phyloP scores from a whole-genome alignment of 768 basidiomycete species.

The Phanerochaete carnosa region DNA sequence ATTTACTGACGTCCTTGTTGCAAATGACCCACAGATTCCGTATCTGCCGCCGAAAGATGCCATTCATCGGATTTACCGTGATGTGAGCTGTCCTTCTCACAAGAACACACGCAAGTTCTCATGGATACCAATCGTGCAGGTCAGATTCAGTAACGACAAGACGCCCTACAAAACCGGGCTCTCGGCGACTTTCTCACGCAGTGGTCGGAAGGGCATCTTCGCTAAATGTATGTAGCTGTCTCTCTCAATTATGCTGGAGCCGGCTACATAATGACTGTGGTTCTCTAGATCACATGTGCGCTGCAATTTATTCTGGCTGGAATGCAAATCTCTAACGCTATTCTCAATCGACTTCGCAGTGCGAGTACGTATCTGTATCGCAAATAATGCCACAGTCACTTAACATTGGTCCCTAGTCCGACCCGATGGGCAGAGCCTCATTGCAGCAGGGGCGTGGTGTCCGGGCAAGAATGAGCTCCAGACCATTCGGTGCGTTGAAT shows the following conservation, averaged over 20 bases:
- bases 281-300: slow-evolving; percentile 63
- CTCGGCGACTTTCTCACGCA: slow-evolving; percentile 82
- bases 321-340: background rate
- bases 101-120: background rate
- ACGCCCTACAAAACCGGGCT: slow-evolving; percentile 91
- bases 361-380: background rate
- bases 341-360: background rate
- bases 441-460: slow-evolving; percentile 83
- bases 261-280: background rate
- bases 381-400: background rate
- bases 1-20: slow-evolving; percentile 63
- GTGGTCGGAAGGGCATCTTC: slow-evolving; percentile 87
- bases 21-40: slow-evolving; percentile 81
- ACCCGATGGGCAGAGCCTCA: slow-evolving; percentile 54
- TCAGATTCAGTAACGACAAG: slow-evolving; percentile 91
- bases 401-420: slow-evolving; percentile 42
- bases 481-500: slow-evolving; percentile 50
- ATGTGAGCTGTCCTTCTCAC: slow-evolving; percentile 44
- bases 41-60: slow-evolving; percentile 89
- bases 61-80: slow-evolving; percentile 90
- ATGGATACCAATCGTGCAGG: slow-evolving; percentile 33
- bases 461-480: slow-evolving; percentile 77
- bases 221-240: slow-evolving; percentile 64
- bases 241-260: background rate
- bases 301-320: slow-evolving; percentile 10